Evolutionary conservation across 2,329 filamentous ascomycete genomes (phyloP).

Genomic region (Blumeriella jaapii): DNA sequence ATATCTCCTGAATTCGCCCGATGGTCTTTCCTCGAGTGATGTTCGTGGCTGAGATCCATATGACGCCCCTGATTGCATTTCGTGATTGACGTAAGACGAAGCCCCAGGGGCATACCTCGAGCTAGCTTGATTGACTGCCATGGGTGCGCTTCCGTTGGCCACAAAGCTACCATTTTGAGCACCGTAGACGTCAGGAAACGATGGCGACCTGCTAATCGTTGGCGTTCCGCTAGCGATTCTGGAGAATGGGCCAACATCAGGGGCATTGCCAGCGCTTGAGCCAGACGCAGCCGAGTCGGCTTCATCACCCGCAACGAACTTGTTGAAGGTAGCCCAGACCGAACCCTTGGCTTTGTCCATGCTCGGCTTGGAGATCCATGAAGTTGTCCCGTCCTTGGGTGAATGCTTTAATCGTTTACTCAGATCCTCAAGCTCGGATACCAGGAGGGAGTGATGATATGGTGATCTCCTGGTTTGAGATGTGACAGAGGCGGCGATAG

Average conservation of each 20-base stretch:
- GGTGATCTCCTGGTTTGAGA: slow-evolving; percentile 73
- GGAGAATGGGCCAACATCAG: slow-evolving; percentile 68
- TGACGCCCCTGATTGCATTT: slow-evolving; percentile 16
- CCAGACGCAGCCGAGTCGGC: slow-evolving; percentile 50
- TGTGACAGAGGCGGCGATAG: slow-evolving; percentile 63
- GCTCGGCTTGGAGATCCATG: slow-evolving; percentile 89
- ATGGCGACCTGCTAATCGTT: slow-evolving; percentile 63
- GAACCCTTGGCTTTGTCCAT: slow-evolving; percentile 93
- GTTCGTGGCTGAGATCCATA: slow-evolving; percentile 28
- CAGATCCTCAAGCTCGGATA: slow-evolving; percentile 71
- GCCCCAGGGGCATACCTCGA: slow-evolving; percentile 26
- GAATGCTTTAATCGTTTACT: slow-evolving; percentile 73
- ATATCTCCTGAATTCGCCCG: slow-evolving; percentile 33
- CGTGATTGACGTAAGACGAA: slow-evolving; percentile 17
- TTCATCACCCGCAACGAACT: slow-evolving; percentile 89
- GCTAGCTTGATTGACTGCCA: slow-evolving; percentile 15
- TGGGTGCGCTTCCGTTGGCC: slow-evolving; percentile 20
- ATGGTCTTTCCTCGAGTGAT: slow-evolving; percentile 36
- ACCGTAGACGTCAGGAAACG: slow-evolving; percentile 58
- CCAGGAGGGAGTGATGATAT: slow-evolving; percentile 71
- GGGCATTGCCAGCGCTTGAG: slow-evolving; percentile 42
- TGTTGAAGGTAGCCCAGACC: slow-evolving; percentile 88
- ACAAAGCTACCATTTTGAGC: slow-evolving; percentile 26
- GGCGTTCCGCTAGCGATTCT: slow-evolving; percentile 68
- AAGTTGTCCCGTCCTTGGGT: slow-evolving; percentile 67